Evolutionary conservation across 192 early-diverging fungal species (phyloP).

Genomic region (Backusella tuberculispora): DNA sequence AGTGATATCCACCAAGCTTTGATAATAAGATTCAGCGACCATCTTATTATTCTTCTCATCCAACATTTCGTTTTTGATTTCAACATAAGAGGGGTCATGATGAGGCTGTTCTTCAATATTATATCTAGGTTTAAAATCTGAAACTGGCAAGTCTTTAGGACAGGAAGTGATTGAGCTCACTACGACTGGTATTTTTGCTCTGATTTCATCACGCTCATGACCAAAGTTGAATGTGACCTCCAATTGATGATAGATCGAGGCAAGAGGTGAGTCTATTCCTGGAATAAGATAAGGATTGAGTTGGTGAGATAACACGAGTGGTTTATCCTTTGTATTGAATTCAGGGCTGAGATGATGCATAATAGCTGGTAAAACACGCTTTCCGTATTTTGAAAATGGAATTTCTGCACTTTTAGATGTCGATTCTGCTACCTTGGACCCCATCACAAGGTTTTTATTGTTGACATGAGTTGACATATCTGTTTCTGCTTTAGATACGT

Average conservation of each 20-base stretch:
- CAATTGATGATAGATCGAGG: constrained; percentile 35
- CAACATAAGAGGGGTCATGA: constrained; percentile 3
- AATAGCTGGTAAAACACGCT: constrained; percentile 25
- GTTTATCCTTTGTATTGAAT: constrained; percentile 15
- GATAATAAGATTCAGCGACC: background rate
- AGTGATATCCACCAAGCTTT: constrained; percentile 7
- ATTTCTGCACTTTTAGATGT: background rate
- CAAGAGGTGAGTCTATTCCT: constrained; percentile 31
- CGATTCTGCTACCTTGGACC: background rate
- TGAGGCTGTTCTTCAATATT: background rate
- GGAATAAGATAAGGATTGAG: constrained; percentile 18
- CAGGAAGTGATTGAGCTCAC: constrained; percentile 21
- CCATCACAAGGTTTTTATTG: constrained; percentile 15
- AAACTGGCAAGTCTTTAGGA: background rate
- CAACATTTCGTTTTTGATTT: background rate
- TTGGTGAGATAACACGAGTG: constrained; percentile 20
- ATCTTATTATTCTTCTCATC: background rate
- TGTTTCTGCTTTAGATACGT: constrained; percentile 16
- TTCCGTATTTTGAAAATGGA: constrained; percentile 17
- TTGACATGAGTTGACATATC: constrained; percentile 6
- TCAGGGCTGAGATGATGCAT: background rate
- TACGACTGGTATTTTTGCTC: constrained; percentile 35
- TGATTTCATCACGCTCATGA: constrained; percentile 34
- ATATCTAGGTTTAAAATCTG: background rate
- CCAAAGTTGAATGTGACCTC: constrained; percentile 37